These are phyloP conservation scores for Sparassis latifolia DNA, from an alignment of 1,284 basidiomycete species.

Conservation along the genomic window DNA sequence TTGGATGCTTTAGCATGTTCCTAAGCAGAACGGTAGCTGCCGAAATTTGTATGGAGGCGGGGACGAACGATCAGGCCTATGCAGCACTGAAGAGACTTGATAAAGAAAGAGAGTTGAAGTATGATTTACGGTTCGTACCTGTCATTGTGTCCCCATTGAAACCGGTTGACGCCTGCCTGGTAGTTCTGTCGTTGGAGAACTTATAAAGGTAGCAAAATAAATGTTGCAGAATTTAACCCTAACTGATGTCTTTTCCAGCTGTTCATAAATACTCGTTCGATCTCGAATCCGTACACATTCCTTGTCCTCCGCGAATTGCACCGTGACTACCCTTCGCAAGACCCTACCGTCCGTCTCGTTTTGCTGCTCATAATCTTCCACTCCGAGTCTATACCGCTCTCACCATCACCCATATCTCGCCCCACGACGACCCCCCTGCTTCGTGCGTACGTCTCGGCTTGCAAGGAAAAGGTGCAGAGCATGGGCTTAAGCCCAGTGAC, in stretches of 20 bases:
- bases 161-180: background rate
- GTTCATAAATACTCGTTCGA: slow-evolving; percentile 61
- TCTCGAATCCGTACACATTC: slow-evolving; percentile 42
- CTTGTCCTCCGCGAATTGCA: slow-evolving; percentile 53
- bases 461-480: slow-evolving; percentile 37
- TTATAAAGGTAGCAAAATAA: slow-evolving; percentile 46
- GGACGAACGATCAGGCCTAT: slow-evolving; percentile 60
- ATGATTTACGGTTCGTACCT: slow-evolving; percentile 42
- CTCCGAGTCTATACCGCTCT: slow-evolving; percentile 30
- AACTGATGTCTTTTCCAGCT: slow-evolving; percentile 34
- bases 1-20: slow-evolving; percentile 52
- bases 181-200: slow-evolving; percentile 50
- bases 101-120: slow-evolving; percentile 52
- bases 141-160: background rate
- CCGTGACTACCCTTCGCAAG: slow-evolving; percentile 53
- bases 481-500: slow-evolving; percentile 50
- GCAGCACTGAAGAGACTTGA: slow-evolving; percentile 58
- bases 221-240: background rate
- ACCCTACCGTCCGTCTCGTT: slow-evolving; percentile 57
- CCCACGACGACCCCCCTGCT: slow-evolving; percentile 4
- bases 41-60: slow-evolving; percentile 73
- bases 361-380: slow-evolving; percentile 60
- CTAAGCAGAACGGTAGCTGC: slow-evolving; percentile 71
- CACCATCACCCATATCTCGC: slow-evolving; percentile 21
- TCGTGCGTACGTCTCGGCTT: slow-evolving; percentile 25